These are phyloP conservation scores for Cercospora brassicicola DNA, from an alignment of 2,329 filamentous ascomycete species.

Conservation along the genomic window DNA sequence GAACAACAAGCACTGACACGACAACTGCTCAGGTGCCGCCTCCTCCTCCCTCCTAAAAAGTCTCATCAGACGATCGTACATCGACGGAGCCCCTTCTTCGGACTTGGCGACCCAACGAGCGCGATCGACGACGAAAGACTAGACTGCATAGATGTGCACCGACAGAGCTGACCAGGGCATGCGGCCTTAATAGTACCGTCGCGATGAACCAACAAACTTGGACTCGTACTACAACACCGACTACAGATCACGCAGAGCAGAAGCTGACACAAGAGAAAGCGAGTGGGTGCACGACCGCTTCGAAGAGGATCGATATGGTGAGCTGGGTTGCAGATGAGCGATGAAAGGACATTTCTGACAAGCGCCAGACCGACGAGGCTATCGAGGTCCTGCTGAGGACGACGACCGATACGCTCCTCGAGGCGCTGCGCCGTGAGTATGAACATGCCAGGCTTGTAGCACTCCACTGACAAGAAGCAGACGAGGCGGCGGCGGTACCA, in stretches of 20 bases:
- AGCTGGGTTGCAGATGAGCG: not conserved
- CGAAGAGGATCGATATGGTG: conserved; percentile 36
- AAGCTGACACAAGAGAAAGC: conserved; percentile 47
- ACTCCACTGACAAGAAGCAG: conserved; percentile 16
- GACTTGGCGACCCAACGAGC: conserved; percentile 28
- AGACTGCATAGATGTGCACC: conserved; percentile 23
- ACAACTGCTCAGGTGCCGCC: conserved; percentile 42
- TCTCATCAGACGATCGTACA: conserved; percentile 34
- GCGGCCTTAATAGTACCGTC: conserved; percentile 36
- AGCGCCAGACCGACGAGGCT: conserved; percentile 22
- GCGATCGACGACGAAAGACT: conserved; percentile 15
- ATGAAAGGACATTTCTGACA: conserved; percentile 3
- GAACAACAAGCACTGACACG: conserved; percentile 60
- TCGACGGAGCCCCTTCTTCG: conserved; percentile 22
- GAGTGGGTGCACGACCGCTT: conserved; percentile 77
- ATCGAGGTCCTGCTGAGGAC: conserved; percentile 25
- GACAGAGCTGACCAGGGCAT: conserved; percentile 41
- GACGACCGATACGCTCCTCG: conserved; percentile 29
- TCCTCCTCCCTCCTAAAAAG: conserved; percentile 38
- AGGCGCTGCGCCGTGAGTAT: conserved; percentile 22
- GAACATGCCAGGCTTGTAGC: not conserved
- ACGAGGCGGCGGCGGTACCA: conserved; percentile 41
- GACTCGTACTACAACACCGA: conserved; percentile 59
- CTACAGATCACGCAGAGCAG: conserved; percentile 8
- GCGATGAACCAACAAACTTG: conserved; percentile 52